phyloP scores from a whole-genome alignment of 306 rosid genomes.

The Pterocarpus macrocarpus region DNA sequence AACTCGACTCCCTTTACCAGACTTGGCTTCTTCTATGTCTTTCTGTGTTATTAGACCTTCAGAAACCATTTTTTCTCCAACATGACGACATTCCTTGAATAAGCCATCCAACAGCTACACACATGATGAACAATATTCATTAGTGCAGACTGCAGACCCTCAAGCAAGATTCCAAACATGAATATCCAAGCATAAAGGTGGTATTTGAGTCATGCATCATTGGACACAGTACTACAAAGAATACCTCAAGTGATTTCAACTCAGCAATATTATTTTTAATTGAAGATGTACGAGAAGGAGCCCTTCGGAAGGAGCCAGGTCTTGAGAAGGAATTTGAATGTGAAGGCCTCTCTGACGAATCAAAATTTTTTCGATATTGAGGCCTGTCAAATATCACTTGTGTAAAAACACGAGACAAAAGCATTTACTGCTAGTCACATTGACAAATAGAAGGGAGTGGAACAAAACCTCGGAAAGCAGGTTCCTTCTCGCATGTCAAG shows the following conservation, averaged over 20 bases:
- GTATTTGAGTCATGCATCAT: background rate
- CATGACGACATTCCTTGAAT: constrained; percentile 64
- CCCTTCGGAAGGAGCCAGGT: constrained; percentile 60
- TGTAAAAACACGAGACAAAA: constrained; percentile 25
- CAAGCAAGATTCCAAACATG: constrained; percentile 27
- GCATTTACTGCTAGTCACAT: constrained; percentile 18
- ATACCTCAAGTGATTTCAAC: constrained; percentile 89
- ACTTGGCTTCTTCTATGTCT: constrained; percentile 82
- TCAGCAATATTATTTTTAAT: constrained; percentile 66
- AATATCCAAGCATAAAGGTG: background rate
- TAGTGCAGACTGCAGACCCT: constrained; percentile 32
- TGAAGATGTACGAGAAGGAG: constrained; percentile 66
- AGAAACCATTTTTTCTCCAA: constrained; percentile 74
- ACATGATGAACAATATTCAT: constrained; percentile 39
- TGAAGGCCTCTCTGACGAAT: constrained; percentile 36
- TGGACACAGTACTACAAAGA: constrained; percentile 3
- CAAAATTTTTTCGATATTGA: constrained; percentile 62
- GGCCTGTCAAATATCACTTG: constrained; percentile 58
- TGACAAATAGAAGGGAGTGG: constrained; percentile 36
- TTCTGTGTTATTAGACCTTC: constrained; percentile 73
- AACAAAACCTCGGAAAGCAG: constrained; percentile 87
- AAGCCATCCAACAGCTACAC: constrained; percentile 78
- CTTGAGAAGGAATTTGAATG: constrained; percentile 62
- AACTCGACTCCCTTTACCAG: constrained; percentile 74
- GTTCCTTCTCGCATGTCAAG: constrained; percentile 97